These are phyloP conservation scores for Triangularia verruculosa DNA, from an alignment of 2,329 filamentous ascomycete genomes.

Conservation along the genomic window DNA sequence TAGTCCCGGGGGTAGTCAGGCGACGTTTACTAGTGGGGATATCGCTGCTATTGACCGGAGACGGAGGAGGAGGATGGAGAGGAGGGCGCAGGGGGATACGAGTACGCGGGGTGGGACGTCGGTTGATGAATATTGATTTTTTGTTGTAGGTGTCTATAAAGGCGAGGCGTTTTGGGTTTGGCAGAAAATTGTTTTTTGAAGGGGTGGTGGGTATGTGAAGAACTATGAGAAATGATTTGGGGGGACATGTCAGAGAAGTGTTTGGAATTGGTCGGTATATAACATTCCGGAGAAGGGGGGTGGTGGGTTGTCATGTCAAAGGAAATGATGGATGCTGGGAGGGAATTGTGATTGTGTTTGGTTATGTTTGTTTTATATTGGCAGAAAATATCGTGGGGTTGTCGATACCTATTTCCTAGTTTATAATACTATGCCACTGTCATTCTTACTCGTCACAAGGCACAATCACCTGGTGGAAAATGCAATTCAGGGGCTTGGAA, in stretches of 20 bases:
- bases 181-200: neutral
- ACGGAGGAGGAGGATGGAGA: slow-evolving; percentile 54
- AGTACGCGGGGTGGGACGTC: slow-evolving; percentile 25
- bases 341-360: neutral
- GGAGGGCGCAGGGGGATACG: slow-evolving; percentile 39
- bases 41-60: slow-evolving; percentile 50
- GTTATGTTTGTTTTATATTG: neutral
- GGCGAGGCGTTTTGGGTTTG: slow-evolving; percentile 8
- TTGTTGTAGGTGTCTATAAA: neutral
- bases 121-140: slow-evolving; percentile 23
- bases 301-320: neutral
- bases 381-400: neutral
- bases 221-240: neutral
- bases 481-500: neutral
- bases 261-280: neutral
- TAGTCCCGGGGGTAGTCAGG: slow-evolving; percentile 42
- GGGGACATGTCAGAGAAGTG: neutral
- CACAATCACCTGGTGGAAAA: no score
- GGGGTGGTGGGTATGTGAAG: neutral
- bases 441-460: neutral
- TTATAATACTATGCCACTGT: neutral
- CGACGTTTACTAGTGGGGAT: slow-evolving; percentile 39
- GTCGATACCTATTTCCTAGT: neutral
- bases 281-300: neutral
- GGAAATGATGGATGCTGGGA: neutral